These are phyloP conservation scores for Clavariopsis aquatica DNA, from an alignment of 495 filamentous ascomycete genomes.

Conservation along the genomic window DNA sequence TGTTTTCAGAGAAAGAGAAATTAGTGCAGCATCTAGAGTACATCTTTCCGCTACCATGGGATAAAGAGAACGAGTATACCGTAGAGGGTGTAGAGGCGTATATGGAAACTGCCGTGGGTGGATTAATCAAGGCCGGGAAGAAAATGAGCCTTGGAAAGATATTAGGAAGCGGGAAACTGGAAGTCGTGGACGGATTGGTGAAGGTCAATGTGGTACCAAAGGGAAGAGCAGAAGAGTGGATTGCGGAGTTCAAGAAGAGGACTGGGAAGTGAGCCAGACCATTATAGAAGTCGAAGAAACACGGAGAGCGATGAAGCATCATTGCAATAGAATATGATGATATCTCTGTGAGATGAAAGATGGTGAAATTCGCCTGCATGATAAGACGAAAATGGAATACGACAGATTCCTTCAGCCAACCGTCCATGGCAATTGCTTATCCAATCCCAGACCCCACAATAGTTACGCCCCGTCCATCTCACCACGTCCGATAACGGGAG, in stretches of 20 bases:
- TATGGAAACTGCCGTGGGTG: constrained; percentile 78
- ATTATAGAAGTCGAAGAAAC: background rate
- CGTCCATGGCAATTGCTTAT: too few relatives aligned
- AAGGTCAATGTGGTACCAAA: constrained; percentile 78
- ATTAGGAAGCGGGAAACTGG: constrained; percentile 73
- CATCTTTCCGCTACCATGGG: constrained; percentile 85
- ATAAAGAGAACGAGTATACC: constrained; percentile 66
- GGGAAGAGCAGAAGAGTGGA: constrained; percentile 66
- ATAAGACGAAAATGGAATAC: too few relatives aligned
- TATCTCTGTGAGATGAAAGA: too few relatives aligned
- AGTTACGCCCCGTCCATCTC: too few relatives aligned
- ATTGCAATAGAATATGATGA: too few relatives aligned
- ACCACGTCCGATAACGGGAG: too few relatives aligned
- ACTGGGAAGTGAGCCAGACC: background rate
- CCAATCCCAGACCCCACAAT: too few relatives aligned
- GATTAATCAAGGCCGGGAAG: constrained; percentile 86
- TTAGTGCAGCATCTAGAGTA: constrained; percentile 74
- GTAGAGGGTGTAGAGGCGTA: constrained; percentile 74
- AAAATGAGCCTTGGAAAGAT: constrained; percentile 74
- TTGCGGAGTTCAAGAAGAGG: constrained; percentile 72
- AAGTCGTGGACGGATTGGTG: constrained; percentile 84
- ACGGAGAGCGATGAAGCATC: too few relatives aligned
- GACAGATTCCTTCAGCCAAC: too few relatives aligned
- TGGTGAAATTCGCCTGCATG: too few relatives aligned
- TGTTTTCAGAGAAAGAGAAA: constrained; percentile 69